These are phyloP conservation scores for Trametes sanguinea DNA, from an alignment of 768 basidiomycete species.

Conservation along the genomic window DNA sequence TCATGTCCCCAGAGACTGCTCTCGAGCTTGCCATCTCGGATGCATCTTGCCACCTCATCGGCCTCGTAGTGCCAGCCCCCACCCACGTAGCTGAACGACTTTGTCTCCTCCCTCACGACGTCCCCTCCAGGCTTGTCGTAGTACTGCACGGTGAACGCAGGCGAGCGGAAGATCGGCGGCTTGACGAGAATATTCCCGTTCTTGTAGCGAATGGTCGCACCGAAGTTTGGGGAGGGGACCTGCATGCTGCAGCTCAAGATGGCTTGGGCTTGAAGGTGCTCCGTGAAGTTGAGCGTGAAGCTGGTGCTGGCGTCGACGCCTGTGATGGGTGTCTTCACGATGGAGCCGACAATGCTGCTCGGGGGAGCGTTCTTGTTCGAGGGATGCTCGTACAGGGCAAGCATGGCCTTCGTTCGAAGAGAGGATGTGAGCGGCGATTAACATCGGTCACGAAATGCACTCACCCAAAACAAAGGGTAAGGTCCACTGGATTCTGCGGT, in stretches of 20 bases:
- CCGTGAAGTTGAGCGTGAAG: slow-evolving; percentile 70
- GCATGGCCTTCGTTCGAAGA: slow-evolving; percentile 57
- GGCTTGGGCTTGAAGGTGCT: slow-evolving; percentile 69
- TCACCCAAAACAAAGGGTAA: slow-evolving; percentile 79
- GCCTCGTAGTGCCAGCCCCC: slow-evolving; percentile 85
- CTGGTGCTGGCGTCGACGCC: slow-evolving; percentile 78
- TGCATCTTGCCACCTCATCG: slow-evolving; percentile 82
- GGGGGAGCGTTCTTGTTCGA: slow-evolving; percentile 64
- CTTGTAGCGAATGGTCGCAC: slow-evolving; percentile 73
- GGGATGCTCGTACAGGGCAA: slow-evolving; percentile 78
- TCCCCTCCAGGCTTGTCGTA: slow-evolving; percentile 49
- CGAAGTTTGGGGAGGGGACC: slow-evolving; percentile 45
- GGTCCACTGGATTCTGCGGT: slow-evolving; percentile 54
- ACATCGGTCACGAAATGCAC: slow-evolving; percentile 15
- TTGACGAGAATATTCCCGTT: slow-evolving; percentile 67
- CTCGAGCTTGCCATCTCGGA: slow-evolving; percentile 71
- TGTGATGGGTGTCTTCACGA: slow-evolving; percentile 77
- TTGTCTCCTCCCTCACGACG: slow-evolving; percentile 57
- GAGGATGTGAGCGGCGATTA: no score
- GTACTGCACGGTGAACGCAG: slow-evolving; percentile 65
- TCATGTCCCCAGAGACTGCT: slow-evolving; percentile 75
- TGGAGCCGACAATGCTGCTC: slow-evolving; percentile 61
- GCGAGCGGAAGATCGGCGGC: slow-evolving; percentile 67
- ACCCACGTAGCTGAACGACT: slow-evolving; percentile 58
- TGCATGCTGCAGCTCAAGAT: slow-evolving; percentile 72